Evolutionary conservation across 2,329 filamentous ascomycete species (phyloP), one percentile per base, ranked within the genome.

Genomic region (Fusarium brevicatenulatum): DNA sequence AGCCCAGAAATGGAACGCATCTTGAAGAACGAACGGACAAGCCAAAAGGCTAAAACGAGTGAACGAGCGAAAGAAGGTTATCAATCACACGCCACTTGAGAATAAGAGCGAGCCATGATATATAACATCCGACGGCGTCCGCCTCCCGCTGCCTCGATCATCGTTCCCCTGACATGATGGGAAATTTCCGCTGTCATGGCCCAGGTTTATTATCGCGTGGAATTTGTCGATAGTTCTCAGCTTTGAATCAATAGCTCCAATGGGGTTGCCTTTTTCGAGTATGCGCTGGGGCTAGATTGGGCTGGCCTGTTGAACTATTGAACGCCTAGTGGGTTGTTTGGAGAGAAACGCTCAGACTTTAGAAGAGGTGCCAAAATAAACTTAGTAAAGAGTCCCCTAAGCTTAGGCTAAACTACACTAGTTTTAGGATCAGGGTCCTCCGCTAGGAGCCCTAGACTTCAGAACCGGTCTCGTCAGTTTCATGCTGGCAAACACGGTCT

Each of bases 1-100:
- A 75, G 50, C 21, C 50, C 30, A 9, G 60, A 46, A 12, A 65
- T n/a, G 7, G 59, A 74, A 23, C 72, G 72, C 74, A 76, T 76
- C 43, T 32, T 40, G 10, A 73, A 37, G 10, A 73, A 65, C 15
- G 69, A 68, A 34, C 34, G 63, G 39, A 53, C 44, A 30, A 66
- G 66, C 53, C 58, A 55, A 54, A 57, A 49, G 59, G 52, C 56
- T 52, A 52, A 7, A 53, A 52, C 3, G 37, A 70, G 36, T 34
- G 57, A 61, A 23, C 43, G 37, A 43, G 46, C 34, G 37, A 57
- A 49, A 57, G 18, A 50, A 63, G 13, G 21, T 55, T 50, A 15
- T 46, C 43, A 60, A 40, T 39, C 34, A n/a, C 37, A 2, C n/a
- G 18, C 50, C 44, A 40, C 46, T 19, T 18, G 1, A 28, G 2